phyloP scores from a whole-genome alignment of 768 basidiomycete genomes.

The Inosperma sp. region DNA sequence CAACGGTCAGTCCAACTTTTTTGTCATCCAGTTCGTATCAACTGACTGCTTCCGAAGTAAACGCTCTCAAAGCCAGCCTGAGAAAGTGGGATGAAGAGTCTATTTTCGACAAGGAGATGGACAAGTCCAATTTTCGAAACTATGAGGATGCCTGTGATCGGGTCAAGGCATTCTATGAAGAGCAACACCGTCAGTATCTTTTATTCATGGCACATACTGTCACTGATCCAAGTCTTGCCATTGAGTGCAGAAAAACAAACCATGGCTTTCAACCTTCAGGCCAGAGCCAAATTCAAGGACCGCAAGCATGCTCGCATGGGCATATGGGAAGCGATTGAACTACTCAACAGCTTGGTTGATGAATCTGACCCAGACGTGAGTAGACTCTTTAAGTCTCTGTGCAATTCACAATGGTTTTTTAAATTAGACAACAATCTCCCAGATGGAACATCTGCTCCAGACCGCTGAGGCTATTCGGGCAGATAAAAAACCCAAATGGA shows the following conservation, averaged over 20 bases:
- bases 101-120: conserved; percentile 57
- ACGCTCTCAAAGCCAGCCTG: conserved; percentile 62
- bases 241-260: conserved; percentile 71
- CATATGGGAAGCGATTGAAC: conserved; percentile 82
- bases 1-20: conserved; percentile 30
- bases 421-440: conserved; percentile 64
- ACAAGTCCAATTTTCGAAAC: conserved; percentile 65
- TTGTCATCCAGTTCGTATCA: not conserved
- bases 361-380: conserved; percentile 85
- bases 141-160: too few relatives aligned
- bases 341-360: conserved; percentile 81
- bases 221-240: not conserved
- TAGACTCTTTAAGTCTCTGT: conserved; percentile 8
- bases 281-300: conserved; percentile 68
- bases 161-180: conserved; percentile 70
- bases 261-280: conserved; percentile 74
- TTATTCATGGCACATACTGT: not conserved
- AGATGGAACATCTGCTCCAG: conserved; percentile 92
- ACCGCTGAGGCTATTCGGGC: conserved; percentile 76
- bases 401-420: conserved; percentile 24
- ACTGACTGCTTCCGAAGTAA: conserved; percentile 44
- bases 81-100: conserved; percentile 54
- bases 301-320: conserved; percentile 68
- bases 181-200: conserved; percentile 58
- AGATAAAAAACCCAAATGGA: conserved; percentile 88